phyloP scores from a whole-genome alignment of 2,329 filamentous ascomycete genomes.

The Tolypocladium ovalisporum region DNA sequence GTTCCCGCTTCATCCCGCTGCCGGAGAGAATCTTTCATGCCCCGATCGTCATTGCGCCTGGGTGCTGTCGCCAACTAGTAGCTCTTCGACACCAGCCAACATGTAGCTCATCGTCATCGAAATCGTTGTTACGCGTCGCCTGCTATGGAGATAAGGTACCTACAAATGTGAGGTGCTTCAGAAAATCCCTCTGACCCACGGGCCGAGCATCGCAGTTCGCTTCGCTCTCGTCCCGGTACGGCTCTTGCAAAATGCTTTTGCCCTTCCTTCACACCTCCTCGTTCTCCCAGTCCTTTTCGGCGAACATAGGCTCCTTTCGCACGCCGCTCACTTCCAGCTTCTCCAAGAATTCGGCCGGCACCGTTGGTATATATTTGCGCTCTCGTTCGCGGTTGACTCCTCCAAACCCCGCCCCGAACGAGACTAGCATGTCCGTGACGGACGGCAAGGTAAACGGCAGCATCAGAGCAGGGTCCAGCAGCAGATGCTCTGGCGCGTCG shows the following conservation, averaged over 20 bases:
- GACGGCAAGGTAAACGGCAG: constrained; percentile 92
- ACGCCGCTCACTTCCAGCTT: constrained; percentile 60
- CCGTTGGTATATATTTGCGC: constrained; percentile 89
- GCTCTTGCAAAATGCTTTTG: neutral
- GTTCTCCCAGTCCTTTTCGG: constrained; percentile 56
- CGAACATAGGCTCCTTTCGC: constrained; percentile 46
- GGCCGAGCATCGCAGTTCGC: neutral
- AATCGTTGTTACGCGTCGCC: neutral
- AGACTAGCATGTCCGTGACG: constrained; percentile 93
- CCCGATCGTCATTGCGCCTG: neutral
- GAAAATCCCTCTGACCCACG: neutral
- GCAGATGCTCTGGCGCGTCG: constrained; percentile 60
- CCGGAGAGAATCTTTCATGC: neutral
- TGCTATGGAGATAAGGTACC: neutral
- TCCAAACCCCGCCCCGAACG: constrained; percentile 88
- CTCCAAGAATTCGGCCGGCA: constrained; percentile 84
- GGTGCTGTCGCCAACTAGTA: neutral
- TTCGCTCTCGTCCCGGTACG: neutral
- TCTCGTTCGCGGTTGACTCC: constrained; percentile 85
- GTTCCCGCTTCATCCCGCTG: neutral
- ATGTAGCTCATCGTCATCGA: neutral
- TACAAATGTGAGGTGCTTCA: neutral
- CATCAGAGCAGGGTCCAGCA: constrained; percentile 84
- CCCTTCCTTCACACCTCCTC: constrained; percentile 38
- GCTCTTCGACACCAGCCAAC: neutral